Evolutionary conservation across 768 basidiomycete genomes (phyloP).

Genomic region (Leccinum longicurvipes): DNA sequence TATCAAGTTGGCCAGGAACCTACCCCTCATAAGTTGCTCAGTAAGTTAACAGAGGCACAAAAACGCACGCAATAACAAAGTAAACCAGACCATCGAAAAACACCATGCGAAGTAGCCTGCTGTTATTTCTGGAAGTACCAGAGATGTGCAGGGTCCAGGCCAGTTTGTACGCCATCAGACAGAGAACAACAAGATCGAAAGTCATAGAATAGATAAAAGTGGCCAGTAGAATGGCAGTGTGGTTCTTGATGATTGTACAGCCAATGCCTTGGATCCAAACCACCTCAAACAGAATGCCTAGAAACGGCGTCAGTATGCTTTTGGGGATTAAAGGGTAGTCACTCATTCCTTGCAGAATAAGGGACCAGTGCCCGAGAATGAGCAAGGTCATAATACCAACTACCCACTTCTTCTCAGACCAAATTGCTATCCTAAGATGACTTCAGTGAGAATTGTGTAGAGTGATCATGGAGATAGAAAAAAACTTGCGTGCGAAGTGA

Average conservation of each 20-base stretch:
- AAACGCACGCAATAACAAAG: slow-evolving; percentile 68
- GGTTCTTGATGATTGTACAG: slow-evolving; percentile 57
- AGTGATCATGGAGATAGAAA: background rate
- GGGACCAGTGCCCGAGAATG: slow-evolving; percentile 67
- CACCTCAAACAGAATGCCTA: slow-evolving; percentile 58
- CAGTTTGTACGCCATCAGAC: slow-evolving; percentile 60
- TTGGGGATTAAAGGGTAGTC: background rate
- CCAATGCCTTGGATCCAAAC: slow-evolving; percentile 44
- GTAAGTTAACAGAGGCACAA: slow-evolving; percentile 18
- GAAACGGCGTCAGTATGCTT: background rate
- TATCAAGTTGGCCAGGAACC: slow-evolving; percentile 40
- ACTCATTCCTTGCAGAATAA: slow-evolving; percentile 59
- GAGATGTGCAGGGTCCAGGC: slow-evolving; percentile 22
- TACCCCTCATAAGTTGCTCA: slow-evolving; percentile 18
- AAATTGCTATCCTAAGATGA: slow-evolving; percentile 53
- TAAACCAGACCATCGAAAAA: slow-evolving; percentile 71
- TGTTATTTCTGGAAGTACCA: slow-evolving; percentile 28
- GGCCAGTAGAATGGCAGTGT: slow-evolving; percentile 61
- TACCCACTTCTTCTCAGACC: slow-evolving; percentile 56
- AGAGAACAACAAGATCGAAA: slow-evolving; percentile 62
- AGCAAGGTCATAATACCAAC: slow-evolving; percentile 46
- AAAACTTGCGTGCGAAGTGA: slow-evolving; percentile 41
- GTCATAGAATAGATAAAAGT: slow-evolving; percentile 77
- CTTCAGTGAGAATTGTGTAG: slow-evolving; percentile 7
- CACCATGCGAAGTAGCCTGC: slow-evolving; percentile 57